These are phyloP conservation scores for Takashimella koratensis DNA, from an alignment of 1,284 basidiomycete species.

Conservation along the genomic window DNA sequence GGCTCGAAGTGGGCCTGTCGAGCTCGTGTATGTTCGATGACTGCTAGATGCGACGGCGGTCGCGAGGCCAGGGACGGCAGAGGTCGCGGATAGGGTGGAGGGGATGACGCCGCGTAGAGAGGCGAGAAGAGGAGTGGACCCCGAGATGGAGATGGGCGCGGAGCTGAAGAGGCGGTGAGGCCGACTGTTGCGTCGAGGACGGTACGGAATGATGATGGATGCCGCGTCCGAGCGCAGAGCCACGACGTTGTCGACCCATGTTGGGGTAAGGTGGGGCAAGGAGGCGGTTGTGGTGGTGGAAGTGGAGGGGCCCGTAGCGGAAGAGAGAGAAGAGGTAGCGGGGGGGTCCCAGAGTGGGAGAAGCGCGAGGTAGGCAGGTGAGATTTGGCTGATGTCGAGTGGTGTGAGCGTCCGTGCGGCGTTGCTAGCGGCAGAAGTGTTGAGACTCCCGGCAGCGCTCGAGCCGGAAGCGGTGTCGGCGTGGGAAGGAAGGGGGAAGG, in stretches of 20 bases:
- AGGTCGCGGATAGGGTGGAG: constrained; percentile 1
- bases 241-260: neutral
- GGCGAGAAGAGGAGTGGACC: too few relatives aligned
- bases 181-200: neutral
- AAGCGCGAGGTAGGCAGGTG: neutral
- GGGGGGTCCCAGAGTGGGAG: constrained; percentile 16
- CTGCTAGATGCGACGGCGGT: constrained; percentile 1
- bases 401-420: too few relatives aligned
- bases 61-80: constrained; percentile 8
- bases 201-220: neutral
- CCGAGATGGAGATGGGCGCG: neutral
- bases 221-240: neutral
- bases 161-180: neutral
- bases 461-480: neutral
- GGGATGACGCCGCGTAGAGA: neutral
- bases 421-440: too few relatives aligned
- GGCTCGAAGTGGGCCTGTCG: constrained; percentile 2
- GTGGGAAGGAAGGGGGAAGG: neutral
- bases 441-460: too few relatives aligned
- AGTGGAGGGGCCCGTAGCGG: neutral
- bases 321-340: neutral
- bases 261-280: neutral
- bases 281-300: neutral
- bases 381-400: neutral
- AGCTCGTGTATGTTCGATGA: neutral